Evolutionary conservation across 2,329 filamentous ascomycete species (phyloP), one percentile per base, ranked within the genome.

Genomic region (Alternaria dauci): DNA sequence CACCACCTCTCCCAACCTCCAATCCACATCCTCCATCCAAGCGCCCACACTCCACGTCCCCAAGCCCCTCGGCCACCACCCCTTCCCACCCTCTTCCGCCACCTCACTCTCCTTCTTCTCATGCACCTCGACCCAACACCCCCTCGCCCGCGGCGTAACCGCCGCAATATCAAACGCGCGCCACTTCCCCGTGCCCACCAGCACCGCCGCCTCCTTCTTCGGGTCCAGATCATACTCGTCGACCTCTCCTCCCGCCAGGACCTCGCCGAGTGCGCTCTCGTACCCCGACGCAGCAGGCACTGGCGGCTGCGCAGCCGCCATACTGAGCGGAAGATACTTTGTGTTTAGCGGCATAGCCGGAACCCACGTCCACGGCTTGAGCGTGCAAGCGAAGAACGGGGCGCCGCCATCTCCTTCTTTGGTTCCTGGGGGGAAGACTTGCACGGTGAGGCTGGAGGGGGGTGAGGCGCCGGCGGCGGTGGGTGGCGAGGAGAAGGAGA

Each of bases 11-110:
- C 63, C 62, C 54, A 76, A 65, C 11, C 34, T 52, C 60, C 75
- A 63, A 36, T 68, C 61, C 5, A 67, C 67, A 30, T 74, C 70
- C 48, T 76, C 74, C 62, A 73, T 64, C 74, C 74, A 76, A 18
- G 55, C 67, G 4, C 73, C 73, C 7, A 76, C 51, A 8, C 65
- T 51, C 71, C 71, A 76, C 25, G 69, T 64, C 14, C 46, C 51
- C 16, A 74, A 32, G 0, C 58, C 59, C 41, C 62, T 58, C 1
- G 73, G 72, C 63, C 67, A 76, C 42, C 67, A 76, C 18, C 51
- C 38, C 14, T 28, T 60, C 1, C 28, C 56, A 9, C 55, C 59
- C 7, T 58, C 50, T 16, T 48, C 52, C 2, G 25, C 59, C 65
- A 46, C 26, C 70, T 51, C 36, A 12, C 58, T 58, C 14, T 52